Conservation (phyloP, 805 yeast species). For the Nakazawaea wickerhamii region DNA sequence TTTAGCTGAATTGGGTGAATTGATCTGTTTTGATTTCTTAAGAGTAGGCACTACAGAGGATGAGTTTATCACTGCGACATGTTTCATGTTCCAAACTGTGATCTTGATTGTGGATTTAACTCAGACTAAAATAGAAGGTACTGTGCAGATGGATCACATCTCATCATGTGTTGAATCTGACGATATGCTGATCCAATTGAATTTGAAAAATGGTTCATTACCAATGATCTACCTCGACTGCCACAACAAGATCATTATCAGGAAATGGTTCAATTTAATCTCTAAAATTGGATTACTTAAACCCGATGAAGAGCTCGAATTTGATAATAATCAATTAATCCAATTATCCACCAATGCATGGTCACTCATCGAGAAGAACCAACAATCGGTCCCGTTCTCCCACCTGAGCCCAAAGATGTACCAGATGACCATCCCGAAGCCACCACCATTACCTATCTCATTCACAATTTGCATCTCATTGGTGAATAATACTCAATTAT, state of each 20-base stretch:
- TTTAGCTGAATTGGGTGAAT: conserved; percentile 7
- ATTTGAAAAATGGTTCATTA: conserved; percentile 4
- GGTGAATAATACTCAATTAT: not conserved
- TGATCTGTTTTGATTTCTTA: conserved; percentile 11
- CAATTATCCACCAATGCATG: conserved; percentile 12
- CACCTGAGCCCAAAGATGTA: not conserved
- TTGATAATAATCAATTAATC: conserved; percentile 4
- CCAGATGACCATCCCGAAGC: conserved; percentile 7
- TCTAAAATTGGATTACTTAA: not conserved
- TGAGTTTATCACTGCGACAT: not conserved
- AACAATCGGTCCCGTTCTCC: conserved; percentile 3
- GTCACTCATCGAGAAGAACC: conserved; percentile 2
- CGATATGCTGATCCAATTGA: conserved; percentile 3
- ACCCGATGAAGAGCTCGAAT: conserved; percentile 2
- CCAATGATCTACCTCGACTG: conserved; percentile 9
- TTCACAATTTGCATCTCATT: conserved; percentile 5
- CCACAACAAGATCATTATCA: conserved; percentile 3
- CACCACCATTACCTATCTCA: conserved; percentile 1
- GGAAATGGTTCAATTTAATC: conserved; percentile 11
- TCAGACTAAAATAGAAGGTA: not conserved
- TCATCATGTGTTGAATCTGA: conserved; percentile 7
- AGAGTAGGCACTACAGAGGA: conserved; percentile 2
- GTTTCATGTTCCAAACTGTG: conserved; percentile 12
- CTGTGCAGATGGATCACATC: not conserved
- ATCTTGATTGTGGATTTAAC: conserved; percentile 5